Evolutionary conservation across 306 rosid genomes (phyloP), one percentile per base, ranked within the genome.

Genomic region (Dryas alaskensis): DNA sequence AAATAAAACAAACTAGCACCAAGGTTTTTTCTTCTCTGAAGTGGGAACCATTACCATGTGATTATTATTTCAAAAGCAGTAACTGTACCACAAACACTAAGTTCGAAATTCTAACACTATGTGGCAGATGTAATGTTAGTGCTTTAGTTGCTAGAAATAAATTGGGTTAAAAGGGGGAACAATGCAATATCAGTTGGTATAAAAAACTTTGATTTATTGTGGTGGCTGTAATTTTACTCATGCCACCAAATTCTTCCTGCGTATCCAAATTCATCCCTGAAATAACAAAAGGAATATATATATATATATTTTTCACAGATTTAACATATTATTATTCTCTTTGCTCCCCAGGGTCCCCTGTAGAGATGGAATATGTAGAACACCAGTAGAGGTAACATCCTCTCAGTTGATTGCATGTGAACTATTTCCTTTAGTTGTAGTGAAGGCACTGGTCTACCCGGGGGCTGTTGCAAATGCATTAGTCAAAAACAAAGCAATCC

Each of bases 371-470:
- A 78, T 81, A 8, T 93, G 97, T 67, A 84, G 65, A 77, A 76
- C 94, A 61, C 97, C 97, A 55, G 46, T 91, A 31, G 96, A 88
- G 75, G 79, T 93, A 80, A 85, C 97, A 82, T 81, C 83, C 54
- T 88, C 96, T 22, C 97, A 87, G 63, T 77, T 93, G 69, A 71
- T 89, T 73, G 86, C 87, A 59, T 81, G 81, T 75, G 84, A 91
- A 43, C 47, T 83, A 1, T 61, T 87, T 72, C 98, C 94, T 31
- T 44, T 13, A 60, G 47, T 62, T 67, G 73, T 78, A 25, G 96
- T 88, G 74, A 83, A 91, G 85, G 37, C 37, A 31, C 37, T 31
- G 3, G 37, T 31, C 37, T 31, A 31, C 37, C 37, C 37, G 37
- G 96, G 93, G 48, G 89, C 93, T 64, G 37, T 87, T 72, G 87